Conservation (phyloP, 345 rosid species). For the Streptanthus diversifolius region DNA sequence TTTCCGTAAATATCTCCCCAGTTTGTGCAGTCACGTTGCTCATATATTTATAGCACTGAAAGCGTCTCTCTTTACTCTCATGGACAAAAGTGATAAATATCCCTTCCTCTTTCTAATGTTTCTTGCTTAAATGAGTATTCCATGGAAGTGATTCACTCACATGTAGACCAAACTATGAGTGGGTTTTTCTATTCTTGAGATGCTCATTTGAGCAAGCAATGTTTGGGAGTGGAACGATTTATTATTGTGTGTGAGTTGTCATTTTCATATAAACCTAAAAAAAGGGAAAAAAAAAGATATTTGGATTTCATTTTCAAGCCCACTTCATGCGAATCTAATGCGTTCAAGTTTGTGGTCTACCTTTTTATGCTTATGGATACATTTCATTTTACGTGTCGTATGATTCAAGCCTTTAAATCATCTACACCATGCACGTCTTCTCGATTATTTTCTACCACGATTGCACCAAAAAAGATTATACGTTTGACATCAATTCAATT, state of each 20-base stretch:
- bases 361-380: conserved; percentile 7
- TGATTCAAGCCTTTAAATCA: conserved; percentile 22
- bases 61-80: conserved; percentile 11
- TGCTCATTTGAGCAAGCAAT: conserved; percentile 41
- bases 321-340: conserved; percentile 35
- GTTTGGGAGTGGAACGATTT: conserved; percentile 25
- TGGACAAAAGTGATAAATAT: conserved; percentile 8
- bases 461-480: neutral
- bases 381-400: conserved; percentile 29
- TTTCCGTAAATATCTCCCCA: neutral
- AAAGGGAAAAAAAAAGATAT: neutral
- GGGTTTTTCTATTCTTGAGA: conserved; percentile 23
- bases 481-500: neutral
- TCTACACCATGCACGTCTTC: conserved; percentile 33
- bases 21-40: conserved; percentile 23
- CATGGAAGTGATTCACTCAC: conserved; percentile 25
- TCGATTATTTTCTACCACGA: neutral
- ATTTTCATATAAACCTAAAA: neutral
- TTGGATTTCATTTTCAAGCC: conserved; percentile 18
- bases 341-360: conserved; percentile 29
- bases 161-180: neutral
- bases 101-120: conserved; percentile 25
- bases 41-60: neutral
- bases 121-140: conserved; percentile 43
- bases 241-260: neutral